A percentile compares a stretch with the other conserved stretches of the same genome.
These are phyloP conservation scores for Pochonia chlamydosporia DNA, from an alignment of 2,329 filamentous ascomycete genomes.

Conservation along the genomic window DNA sequence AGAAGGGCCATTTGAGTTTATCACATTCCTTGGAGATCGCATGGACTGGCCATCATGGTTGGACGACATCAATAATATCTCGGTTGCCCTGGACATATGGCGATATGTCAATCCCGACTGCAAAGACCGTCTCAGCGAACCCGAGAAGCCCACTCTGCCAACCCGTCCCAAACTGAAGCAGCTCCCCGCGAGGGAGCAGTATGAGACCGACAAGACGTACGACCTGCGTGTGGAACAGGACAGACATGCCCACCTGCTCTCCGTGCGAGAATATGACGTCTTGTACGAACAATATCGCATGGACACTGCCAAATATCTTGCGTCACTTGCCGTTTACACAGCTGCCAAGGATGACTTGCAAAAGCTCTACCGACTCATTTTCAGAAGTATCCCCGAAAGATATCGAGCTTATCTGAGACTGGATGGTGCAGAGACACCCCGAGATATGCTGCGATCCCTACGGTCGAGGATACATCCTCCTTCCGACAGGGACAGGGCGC, in stretches of 20 bases:
- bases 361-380: slow-evolving; percentile 9
- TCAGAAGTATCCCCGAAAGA: slow-evolving; percentile 4
- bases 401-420: slow-evolving; percentile 8
- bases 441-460: slow-evolving; percentile 8
- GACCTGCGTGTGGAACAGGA: slow-evolving; percentile 6
- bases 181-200: neutral
- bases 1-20: slow-evolving; percentile 2
- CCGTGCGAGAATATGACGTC: slow-evolving; percentile 7
- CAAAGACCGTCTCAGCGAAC: neutral
- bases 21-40: slow-evolving; percentile 6
- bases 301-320: slow-evolving; percentile 6
- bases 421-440: slow-evolving; percentile 7
- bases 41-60: slow-evolving; percentile 11
- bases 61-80: slow-evolving; percentile 5
- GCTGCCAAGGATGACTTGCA: slow-evolving; percentile 6
- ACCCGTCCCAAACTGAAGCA: slow-evolving; percentile 1
- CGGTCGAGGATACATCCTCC: neutral
- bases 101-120: slow-evolving; percentile 10
- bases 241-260: slow-evolving; percentile 4
- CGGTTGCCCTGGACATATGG: slow-evolving; percentile 9
- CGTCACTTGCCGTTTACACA: slow-evolving; percentile 3
- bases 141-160: slow-evolving; percentile 4
- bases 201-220: slow-evolving; percentile 7
- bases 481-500: slow-evolving; percentile 1
- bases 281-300: slow-evolving; percentile 9